Evolutionary conservation across 139 green algal genomes (phyloP).

Genomic region (Micractinium sp.): DNA sequence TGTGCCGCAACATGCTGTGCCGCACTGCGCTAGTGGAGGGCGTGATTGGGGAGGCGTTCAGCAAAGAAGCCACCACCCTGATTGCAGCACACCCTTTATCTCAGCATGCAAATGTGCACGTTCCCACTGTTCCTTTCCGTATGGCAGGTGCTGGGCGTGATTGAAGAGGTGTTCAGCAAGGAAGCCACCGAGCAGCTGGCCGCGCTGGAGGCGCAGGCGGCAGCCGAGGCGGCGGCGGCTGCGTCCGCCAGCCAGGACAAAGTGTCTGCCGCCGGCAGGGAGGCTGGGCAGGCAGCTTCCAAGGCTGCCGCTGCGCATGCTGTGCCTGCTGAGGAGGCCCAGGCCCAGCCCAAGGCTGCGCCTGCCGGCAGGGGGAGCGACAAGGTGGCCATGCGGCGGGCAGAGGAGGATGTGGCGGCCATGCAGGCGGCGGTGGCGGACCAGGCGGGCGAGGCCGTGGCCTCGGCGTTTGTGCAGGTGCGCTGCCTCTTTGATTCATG

Average conservation of each 20-base stretch:
- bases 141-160: slow-evolving; percentile 31
- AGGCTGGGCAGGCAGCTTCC: neutral
- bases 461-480: slow-evolving; percentile 19
- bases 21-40: neutral
- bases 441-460: slow-evolving; percentile 26
- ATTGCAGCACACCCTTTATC: neutral
- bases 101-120: neutral
- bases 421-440: slow-evolving; percentile 30
- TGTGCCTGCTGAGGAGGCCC: neutral
- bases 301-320: neutral
- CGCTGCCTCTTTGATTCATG: neutral
- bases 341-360: too few species aligned
- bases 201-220: neutral
- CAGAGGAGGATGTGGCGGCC: slow-evolving; percentile 21
- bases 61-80: too few species aligned
- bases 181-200: slow-evolving; percentile 24
- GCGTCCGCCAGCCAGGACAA: neutral
- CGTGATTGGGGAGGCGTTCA: neutral
- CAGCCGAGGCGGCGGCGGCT: neutral
- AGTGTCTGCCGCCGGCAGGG: neutral
- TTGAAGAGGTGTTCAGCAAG: slow-evolving; percentile 47
- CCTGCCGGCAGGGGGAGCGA: neutral
- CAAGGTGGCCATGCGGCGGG: neutral
- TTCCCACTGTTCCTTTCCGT: neutral
- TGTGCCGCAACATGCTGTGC: too few species aligned